A percentile compares a stretch with the other conserved stretches of the same genome.
Evolutionary conservation across 305 asterid species (phyloP).

Genomic region (Fraxinus angustifolia): DNA sequence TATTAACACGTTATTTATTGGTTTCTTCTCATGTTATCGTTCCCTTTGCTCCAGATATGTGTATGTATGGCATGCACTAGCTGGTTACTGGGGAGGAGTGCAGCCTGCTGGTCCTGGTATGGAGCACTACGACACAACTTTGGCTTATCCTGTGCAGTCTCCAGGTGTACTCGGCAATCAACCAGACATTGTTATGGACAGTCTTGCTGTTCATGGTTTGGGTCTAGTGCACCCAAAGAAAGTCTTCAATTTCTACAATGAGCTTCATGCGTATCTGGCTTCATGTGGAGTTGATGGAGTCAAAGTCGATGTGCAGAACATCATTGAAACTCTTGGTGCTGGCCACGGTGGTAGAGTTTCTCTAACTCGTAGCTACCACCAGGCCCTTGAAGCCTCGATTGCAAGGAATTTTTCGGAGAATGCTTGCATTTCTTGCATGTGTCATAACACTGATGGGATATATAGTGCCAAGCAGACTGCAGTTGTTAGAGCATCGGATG

Average conservation of each 20-base stretch:
- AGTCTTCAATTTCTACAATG: conserved; percentile 84
- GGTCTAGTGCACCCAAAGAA: conserved; percentile 90
- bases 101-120: conserved; percentile 84
- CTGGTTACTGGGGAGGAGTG: conserved; percentile 99
- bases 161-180: conserved; percentile 93
- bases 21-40: neutral
- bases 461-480: conserved; percentile 85
- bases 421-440: conserved; percentile 94
- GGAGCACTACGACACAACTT: conserved; percentile 81
- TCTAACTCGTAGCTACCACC: conserved; percentile 83
- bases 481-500: conserved; percentile 90
- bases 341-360: conserved; percentile 98
- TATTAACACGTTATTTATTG: neutral
- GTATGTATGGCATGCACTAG: conserved; percentile 92
- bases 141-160: conserved; percentile 87
- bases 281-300: conserved; percentile 97
- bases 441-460: conserved; percentile 89
- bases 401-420: conserved; percentile 72
- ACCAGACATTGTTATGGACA: conserved; percentile 95
- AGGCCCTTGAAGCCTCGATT: conserved; percentile 92
- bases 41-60: conserved; percentile 46
- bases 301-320: conserved; percentile 96
- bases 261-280: conserved; percentile 89
- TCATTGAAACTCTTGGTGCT: conserved; percentile 93
- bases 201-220: conserved; percentile 86